Percentiles rank a stretch among this genome's conserved stretches.
phyloP scores from a whole-genome alignment of 495 filamentous ascomycete species.

The Penicillium ucsense region DNA sequence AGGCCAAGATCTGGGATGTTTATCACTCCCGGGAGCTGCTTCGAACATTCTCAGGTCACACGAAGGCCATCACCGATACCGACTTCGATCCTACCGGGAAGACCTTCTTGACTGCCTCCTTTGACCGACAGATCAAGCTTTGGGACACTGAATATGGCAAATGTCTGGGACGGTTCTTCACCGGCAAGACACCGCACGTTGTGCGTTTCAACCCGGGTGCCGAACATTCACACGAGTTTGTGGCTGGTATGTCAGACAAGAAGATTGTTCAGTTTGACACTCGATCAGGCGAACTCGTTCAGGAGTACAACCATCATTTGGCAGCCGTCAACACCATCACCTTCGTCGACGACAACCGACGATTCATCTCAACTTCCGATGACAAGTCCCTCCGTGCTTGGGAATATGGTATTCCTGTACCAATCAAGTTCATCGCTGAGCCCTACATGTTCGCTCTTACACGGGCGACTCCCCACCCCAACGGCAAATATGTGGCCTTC shows the following conservation, averaged over 20 bases:
- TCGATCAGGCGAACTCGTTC: conserved; percentile 70
- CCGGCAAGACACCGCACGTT: conserved; percentile 91
- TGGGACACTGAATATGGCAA: conserved; percentile 96
- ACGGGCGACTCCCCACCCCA: conserved; percentile 70
- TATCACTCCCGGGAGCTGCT: conserved; percentile 83
- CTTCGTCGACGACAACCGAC: conserved; percentile 86
- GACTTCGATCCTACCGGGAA: conserved; percentile 76
- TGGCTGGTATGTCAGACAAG: conserved; percentile 95
- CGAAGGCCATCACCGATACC: conserved; percentile 81
- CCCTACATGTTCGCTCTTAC: conserved; percentile 94
- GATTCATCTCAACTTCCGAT: conserved; percentile 96
- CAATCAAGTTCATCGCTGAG: conserved; percentile 85
- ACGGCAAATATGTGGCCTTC: conserved; percentile 85
- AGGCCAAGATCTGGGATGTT: conserved; percentile 91
- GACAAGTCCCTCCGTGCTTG: conserved; percentile 92
- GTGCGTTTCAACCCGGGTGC: conserved; percentile 79
- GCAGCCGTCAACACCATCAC: conserved; percentile 97
- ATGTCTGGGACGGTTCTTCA: conserved; percentile 77
- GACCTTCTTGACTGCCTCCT: conserved; percentile 83
- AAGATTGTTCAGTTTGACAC: conserved; percentile 98
- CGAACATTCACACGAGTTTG: conserved; percentile 76
- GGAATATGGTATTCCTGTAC: conserved; percentile 94
- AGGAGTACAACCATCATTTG: conserved; percentile 97
- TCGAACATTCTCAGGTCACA: conserved; percentile 82
- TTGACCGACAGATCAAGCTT: conserved; percentile 89